A percentile compares a stretch with the other conserved stretches of the same genome.
Conservation (phyloP, 495 filamentous ascomycete genomes). For the Hypoxylon trugodes region DNA sequence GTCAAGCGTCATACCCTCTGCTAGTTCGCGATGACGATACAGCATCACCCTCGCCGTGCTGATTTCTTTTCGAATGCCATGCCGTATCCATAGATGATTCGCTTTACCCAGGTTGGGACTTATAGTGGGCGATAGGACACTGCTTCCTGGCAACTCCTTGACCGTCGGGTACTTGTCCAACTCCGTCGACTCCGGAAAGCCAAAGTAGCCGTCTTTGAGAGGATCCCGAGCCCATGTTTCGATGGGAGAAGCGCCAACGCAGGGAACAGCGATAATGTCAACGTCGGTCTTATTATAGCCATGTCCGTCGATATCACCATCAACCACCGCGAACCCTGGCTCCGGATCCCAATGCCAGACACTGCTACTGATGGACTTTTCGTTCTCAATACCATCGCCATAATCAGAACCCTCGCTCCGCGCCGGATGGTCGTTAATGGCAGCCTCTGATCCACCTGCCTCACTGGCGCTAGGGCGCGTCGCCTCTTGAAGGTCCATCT, state of each 20-base stretch:
- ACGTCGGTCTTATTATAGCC: constrained; percentile 57
- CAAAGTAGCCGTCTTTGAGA: constrained; percentile 47
- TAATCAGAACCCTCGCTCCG: constrained; percentile 24
- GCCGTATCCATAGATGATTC: constrained; percentile 50
- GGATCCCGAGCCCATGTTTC: constrained; percentile 54
- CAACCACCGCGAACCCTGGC: constrained; percentile 52
- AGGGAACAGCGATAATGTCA: constrained; percentile 57
- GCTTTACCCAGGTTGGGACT: constrained; percentile 40
- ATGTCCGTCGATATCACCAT: constrained; percentile 51
- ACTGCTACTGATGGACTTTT: constrained; percentile 29
- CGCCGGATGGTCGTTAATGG: constrained; percentile 4
- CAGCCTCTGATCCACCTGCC: neutral
- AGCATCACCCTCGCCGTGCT: constrained; percentile 61
- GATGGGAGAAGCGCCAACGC: constrained; percentile 54
- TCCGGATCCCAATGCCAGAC: constrained; percentile 39
- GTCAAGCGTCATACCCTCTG: constrained; percentile 58
- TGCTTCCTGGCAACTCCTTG: constrained; percentile 40
- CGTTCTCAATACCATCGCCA: constrained; percentile 13
- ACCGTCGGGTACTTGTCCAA: constrained; percentile 38
- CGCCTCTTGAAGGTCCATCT: constrained; percentile 26
- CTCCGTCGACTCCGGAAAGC: constrained; percentile 33
- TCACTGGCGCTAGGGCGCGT: neutral
- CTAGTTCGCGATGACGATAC: constrained; percentile 61
- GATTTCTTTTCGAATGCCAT: constrained; percentile 49
- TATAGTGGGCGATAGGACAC: constrained; percentile 44